A percentile compares a stretch with the other conserved stretches of the same genome.
phyloP scores from a whole-genome alignment of 768 basidiomycete species.

The Tephrocybe sp. region DNA sequence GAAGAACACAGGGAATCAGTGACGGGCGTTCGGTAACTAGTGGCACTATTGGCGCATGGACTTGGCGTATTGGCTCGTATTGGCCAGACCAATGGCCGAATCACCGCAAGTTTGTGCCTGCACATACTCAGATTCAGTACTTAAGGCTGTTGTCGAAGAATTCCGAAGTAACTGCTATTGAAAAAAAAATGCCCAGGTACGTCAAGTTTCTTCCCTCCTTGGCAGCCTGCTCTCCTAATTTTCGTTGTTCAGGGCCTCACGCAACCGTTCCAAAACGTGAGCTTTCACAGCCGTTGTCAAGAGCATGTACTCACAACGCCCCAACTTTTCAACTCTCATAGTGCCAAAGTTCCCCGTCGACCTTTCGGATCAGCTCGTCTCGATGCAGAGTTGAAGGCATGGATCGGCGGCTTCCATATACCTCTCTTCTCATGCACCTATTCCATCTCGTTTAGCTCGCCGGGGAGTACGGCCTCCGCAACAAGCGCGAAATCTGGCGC shows the following conservation, averaged over 20 bases:
- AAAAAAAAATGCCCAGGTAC: conserved; percentile 85
- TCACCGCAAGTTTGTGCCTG: too few relatives aligned
- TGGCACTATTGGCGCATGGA: too few relatives aligned
- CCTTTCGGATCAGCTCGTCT: conserved; percentile 97
- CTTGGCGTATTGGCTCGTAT: too few relatives aligned
- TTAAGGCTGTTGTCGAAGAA: too few relatives aligned
- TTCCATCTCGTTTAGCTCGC: conserved; percentile 66
- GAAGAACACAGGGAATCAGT: too few relatives aligned
- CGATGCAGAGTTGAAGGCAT: conserved; percentile 98
- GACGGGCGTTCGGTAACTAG: too few relatives aligned
- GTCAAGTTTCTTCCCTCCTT: conserved; percentile 11
- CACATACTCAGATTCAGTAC: too few relatives aligned
- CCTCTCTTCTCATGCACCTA: neutral
- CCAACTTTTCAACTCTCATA: conserved; percentile 55
- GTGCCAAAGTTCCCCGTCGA: conserved; percentile 98
- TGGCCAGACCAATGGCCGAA: too few relatives aligned
- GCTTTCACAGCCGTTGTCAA: conserved; percentile 57
- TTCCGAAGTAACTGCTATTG: too few relatives aligned
- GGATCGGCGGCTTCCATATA: conserved; percentile 5
- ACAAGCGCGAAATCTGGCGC: conserved; percentile 99
- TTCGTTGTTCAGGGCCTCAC: conserved; percentile 64
- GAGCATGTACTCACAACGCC: conserved; percentile 74
- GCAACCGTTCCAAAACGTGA: conserved; percentile 96
- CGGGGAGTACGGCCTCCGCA: conserved; percentile 99
- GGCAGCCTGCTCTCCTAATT: too few relatives aligned